phyloP scores from a whole-genome alignment of 768 basidiomycete genomes.

The Lactifluus piperatus region DNA sequence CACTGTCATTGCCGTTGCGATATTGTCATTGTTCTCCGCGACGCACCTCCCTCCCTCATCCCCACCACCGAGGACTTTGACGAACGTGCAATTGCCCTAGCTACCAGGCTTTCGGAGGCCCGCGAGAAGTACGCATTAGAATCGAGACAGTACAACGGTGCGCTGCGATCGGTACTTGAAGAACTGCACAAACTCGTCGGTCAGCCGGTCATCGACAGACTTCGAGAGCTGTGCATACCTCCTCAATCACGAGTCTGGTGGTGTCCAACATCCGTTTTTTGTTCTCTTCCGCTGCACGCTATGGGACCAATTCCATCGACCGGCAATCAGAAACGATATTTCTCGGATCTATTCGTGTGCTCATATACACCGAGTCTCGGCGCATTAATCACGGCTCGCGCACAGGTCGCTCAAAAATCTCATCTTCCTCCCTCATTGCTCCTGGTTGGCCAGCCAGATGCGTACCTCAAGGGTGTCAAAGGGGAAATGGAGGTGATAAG shows the following conservation, averaged over 20 bases:
- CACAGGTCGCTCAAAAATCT: background rate
- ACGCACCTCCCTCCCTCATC: background rate
- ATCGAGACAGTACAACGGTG: no score
- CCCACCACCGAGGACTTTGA: background rate
- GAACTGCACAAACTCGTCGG: slow-evolving; percentile 4
- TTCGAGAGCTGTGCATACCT: background rate
- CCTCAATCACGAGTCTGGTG: slow-evolving; percentile 10
- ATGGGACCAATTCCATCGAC: slow-evolving; percentile 3
- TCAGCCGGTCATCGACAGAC: background rate
- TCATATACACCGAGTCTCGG: slow-evolving; percentile 13
- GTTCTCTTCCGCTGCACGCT: slow-evolving; percentile 14
- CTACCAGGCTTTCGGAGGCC: background rate
- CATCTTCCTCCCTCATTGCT: background rate
- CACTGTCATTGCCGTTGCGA: background rate
- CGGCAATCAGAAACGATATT: background rate
- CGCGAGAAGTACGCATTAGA: no score
- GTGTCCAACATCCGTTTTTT: background rate
- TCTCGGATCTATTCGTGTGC: slow-evolving; percentile 9
- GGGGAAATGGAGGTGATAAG: background rate
- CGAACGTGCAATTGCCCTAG: background rate
- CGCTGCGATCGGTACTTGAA: background rate
- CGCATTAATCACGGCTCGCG: background rate
- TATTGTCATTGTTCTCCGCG: background rate
- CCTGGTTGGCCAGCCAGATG: background rate
- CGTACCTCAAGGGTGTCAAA: background rate